Percentiles rank a stretch among this genome's conserved stretches.
These are phyloP conservation scores for Arabidopsis lyrata DNA, from an alignment of 441 rosid genomes.

Conservation along the genomic window DNA sequence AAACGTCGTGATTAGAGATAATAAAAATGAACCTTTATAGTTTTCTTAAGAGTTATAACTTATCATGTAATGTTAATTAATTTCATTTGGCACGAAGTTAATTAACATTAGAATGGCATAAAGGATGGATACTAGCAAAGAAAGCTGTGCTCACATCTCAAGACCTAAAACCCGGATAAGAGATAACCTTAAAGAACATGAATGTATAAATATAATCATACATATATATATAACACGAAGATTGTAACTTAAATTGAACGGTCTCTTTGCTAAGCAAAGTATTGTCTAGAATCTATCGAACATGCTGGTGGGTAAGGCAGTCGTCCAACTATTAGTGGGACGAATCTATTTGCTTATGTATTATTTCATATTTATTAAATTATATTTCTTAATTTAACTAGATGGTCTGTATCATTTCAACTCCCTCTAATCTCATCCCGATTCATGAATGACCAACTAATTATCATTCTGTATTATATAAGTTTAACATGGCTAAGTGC, in stretches of 20 bases:
- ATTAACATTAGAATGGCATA: not conserved
- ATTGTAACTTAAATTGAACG: not conserved
- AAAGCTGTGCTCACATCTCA: not conserved
- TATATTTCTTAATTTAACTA: not conserved
- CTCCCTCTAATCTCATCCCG: slow-evolving; percentile 23
- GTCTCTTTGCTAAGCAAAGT: slow-evolving; percentile 23
- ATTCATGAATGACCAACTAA: slow-evolving; percentile 33
- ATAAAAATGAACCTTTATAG: not conserved
- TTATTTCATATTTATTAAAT: not conserved
- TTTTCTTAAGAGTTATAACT: slow-evolving; percentile 19
- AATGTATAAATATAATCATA: not conserved
- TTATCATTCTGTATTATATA: slow-evolving; percentile 12
- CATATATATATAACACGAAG: too few species aligned
- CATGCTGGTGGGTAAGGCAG: slow-evolving; percentile 45
- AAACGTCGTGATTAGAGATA: slow-evolving; percentile 30
- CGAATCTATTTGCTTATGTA: slow-evolving; percentile 4
- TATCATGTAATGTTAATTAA: slow-evolving; percentile 19
- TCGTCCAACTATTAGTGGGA: slow-evolving; percentile 31
- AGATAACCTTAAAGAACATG: slow-evolving; percentile 7
- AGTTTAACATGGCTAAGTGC: slow-evolving; percentile 27
- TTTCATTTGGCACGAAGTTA: slow-evolving; percentile 2
- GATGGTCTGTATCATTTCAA: slow-evolving; percentile 22
- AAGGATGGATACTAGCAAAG: not conserved
- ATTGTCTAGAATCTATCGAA: slow-evolving; percentile 24
- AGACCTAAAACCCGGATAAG: not conserved